Conservation (phyloP, 2,329 filamentous ascomycete species). For the Rhinocladiella similis region DNA sequence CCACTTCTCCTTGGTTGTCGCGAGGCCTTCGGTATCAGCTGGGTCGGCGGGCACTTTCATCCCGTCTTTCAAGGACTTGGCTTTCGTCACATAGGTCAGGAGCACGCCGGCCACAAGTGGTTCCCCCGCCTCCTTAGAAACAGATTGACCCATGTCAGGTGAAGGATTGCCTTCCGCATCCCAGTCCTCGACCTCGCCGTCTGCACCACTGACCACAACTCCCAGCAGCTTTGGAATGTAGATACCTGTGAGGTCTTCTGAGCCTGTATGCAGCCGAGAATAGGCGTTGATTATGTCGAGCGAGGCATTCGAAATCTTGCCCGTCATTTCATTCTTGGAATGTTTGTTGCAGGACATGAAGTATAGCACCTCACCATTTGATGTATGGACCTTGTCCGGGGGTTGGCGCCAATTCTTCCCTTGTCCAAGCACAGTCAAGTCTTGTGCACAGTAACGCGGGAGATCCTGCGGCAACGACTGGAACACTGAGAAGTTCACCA, state of each 20-base stretch:
- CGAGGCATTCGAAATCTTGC: constrained; percentile 5
- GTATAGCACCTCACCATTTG: background rate
- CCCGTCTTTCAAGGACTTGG: background rate
- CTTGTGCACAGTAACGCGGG: background rate
- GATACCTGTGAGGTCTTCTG: background rate
- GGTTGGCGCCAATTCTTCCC: constrained; percentile 10
- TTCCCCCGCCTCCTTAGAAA: background rate
- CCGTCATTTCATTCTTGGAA: background rate
- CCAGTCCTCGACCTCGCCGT: background rate
- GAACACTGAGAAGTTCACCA: background rate
- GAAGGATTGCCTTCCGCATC: background rate
- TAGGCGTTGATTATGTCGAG: constrained; percentile 10
- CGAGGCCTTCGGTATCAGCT: background rate
- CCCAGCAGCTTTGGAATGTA: constrained; percentile 7
- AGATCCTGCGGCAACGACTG: background rate
- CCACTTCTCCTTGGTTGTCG: constrained; percentile 6
- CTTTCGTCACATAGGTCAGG: constrained; percentile 7
- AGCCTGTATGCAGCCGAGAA: background rate
- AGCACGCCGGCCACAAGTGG: constrained; percentile 5
- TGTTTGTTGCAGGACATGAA: constrained; percentile 4
- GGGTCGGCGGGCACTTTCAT: background rate
- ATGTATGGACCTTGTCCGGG: constrained; percentile 4
- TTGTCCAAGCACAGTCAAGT: constrained; percentile 3
- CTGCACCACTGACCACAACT: constrained; percentile 7
- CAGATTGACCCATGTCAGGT: background rate